Conservation (phyloP, 75 land plant genomes). For the Adiantum capillusveneris region DNA sequence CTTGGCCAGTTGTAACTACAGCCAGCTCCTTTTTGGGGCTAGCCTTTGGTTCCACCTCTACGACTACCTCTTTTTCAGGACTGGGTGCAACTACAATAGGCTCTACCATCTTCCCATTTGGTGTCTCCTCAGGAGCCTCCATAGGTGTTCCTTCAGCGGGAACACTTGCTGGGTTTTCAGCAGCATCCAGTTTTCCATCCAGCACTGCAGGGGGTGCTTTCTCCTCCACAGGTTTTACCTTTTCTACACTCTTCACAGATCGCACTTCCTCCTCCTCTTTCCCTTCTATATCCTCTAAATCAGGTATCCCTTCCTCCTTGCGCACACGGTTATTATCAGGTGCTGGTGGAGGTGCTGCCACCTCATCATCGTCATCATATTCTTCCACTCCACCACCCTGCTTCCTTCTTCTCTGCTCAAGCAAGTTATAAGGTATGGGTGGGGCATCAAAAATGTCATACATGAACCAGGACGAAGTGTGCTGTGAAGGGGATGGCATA, state of each 20-base stretch:
- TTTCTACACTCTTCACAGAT: not conserved
- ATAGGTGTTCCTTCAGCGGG: conserved; percentile 9
- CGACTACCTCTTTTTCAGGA: not conserved
- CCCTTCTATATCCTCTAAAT: conserved; percentile 45
- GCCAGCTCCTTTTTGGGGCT: not conserved
- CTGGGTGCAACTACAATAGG: not conserved
- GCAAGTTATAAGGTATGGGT: conserved; percentile 31
- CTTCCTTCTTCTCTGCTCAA: conserved; percentile 19
- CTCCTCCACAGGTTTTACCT: conserved; percentile 11
- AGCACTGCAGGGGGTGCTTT: not conserved
- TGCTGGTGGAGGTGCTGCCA: not conserved
- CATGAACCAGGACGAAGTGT: conserved; percentile 50
- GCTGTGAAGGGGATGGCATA: conserved; percentile 16
- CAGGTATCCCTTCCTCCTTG: conserved; percentile 54
- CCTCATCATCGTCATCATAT: conserved; percentile 15
- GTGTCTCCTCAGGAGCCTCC: conserved; percentile 7
- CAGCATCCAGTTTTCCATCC: conserved; percentile 16
- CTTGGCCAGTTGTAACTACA: not conserved
- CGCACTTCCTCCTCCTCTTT: conserved; percentile 20
- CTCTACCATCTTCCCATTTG: not conserved
- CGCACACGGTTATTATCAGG: conserved; percentile 4
- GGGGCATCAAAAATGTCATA: conserved; percentile 34
- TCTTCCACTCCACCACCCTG: conserved; percentile 20
- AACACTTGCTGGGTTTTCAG: conserved; percentile 21
- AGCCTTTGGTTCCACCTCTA: not conserved